Conservation (phyloP, 768 basidiomycete species). For the Leucocoprinus birnbaumii region DNA sequence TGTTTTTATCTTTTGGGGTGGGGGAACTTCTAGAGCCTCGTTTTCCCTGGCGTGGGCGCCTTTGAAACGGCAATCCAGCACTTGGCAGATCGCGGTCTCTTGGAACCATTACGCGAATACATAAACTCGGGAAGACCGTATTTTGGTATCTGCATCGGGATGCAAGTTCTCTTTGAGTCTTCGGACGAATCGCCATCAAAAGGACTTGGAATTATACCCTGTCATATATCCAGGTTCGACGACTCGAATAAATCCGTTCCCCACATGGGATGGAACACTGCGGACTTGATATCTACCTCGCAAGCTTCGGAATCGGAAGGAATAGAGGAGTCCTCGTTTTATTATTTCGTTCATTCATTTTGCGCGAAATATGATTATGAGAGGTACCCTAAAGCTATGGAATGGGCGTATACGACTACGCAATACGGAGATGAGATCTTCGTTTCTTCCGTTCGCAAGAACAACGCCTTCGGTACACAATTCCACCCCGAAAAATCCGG, state of each 20-base stretch:
- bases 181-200: conserved; percentile 73
- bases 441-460: conserved; percentile 77
- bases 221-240: conserved; percentile 70
- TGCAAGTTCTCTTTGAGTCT: conserved; percentile 91
- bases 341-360: conserved; percentile 98
- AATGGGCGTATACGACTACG: conserved; percentile 84
- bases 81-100: conserved; percentile 67
- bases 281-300: conserved; percentile 51
- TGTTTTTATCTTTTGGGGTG: not conserved
- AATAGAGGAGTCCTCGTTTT: conserved; percentile 57
- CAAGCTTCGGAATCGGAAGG: conserved; percentile 35
- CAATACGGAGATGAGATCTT: conserved; percentile 95
- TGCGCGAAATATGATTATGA: conserved; percentile 71
- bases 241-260: conserved; percentile 83
- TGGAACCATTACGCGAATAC: conserved; percentile 79
- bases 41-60: conserved; percentile 96
- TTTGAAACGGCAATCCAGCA: conserved; percentile 86
- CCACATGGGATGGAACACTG: conserved; percentile 97
- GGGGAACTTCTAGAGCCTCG: conserved; percentile 62
- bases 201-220: conserved; percentile 90
- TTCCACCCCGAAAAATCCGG: conserved; percentile 99
- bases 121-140: conserved; percentile 88
- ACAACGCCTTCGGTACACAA: conserved; percentile 89
- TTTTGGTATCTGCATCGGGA: conserved; percentile 97
- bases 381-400: conserved; percentile 49